phyloP scores from a whole-genome alignment of 1,284 basidiomycete genomes.

The Coniophora puteana region DNA sequence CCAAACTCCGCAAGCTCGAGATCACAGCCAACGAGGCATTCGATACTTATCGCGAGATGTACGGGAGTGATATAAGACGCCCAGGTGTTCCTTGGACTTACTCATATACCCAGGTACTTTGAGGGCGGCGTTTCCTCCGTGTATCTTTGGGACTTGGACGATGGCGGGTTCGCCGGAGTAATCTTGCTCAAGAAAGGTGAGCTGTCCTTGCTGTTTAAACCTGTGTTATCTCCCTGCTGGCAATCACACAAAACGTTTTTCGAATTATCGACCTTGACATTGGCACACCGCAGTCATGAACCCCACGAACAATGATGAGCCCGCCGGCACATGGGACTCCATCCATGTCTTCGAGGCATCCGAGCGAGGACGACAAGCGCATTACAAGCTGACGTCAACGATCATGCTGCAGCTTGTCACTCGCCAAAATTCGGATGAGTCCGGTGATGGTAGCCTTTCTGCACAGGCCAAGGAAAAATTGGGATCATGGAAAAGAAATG shows the following conservation, averaged over 20 bases:
- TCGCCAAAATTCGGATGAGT: slow-evolving; percentile 42
- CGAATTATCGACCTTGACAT: neutral
- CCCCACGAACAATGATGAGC: slow-evolving; percentile 50
- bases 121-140: slow-evolving; percentile 97
- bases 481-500: slow-evolving; percentile 55
- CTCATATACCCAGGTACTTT: slow-evolving; percentile 69
- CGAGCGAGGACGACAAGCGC: slow-evolving; percentile 87
- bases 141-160: slow-evolving; percentile 97
- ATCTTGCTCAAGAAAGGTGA: slow-evolving; percentile 94
- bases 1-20: slow-evolving; percentile 88
- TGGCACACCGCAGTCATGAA: slow-evolving; percentile 47
- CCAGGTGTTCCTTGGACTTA: slow-evolving; percentile 2
- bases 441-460: slow-evolving; percentile 40
- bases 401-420: slow-evolving; percentile 94
- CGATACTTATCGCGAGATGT: slow-evolving; percentile 97
- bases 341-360: slow-evolving; percentile 96
- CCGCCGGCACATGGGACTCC: slow-evolving; percentile 92
- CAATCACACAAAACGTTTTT: slow-evolving; percentile 4
- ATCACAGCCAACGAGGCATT: slow-evolving; percentile 94
- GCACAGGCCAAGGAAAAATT: slow-evolving; percentile 37
- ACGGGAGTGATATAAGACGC: slow-evolving; percentile 19
- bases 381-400: slow-evolving; percentile 97
- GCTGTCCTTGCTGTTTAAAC: slow-evolving; percentile 24
- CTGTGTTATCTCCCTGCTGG: slow-evolving; percentile 1
- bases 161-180: slow-evolving; percentile 94